Evolutionary conservation across 495 filamentous ascomycete species (phyloP), one percentile per base, ranked within the genome.

Genomic region (Diplogelasinospora grovesii): DNA sequence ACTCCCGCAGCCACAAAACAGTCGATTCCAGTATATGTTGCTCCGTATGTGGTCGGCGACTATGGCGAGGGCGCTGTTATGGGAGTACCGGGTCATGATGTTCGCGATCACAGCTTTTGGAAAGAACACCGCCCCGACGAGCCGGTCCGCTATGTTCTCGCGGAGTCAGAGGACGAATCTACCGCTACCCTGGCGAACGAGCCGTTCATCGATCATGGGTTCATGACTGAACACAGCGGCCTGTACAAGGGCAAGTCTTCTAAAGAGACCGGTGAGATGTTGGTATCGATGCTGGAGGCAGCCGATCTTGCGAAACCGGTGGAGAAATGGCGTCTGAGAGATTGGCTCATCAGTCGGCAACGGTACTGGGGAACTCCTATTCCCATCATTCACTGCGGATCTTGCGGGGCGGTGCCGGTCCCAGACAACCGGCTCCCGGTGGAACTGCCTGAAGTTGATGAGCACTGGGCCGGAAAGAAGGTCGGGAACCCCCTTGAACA

Each of bases 321-420:
- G 5, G 79, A 83, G 30, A 83, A 74, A 30, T 89, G 86, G 85
- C 75, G 81, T 15, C 66, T 95, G 19, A 64, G 85, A 39, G 88
- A 95, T 53, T 95, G 88, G 88, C 59, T 95, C 37, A 81, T 95
- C 41, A 90, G 85, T 49, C 74, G 88, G 15, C 88, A 95, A 55
- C 70, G 88, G 38, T 93, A 92, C 57, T 95, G 88, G 88, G 88
- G 88, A 2, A 77, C 86, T 2, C 88, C 88, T 1, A 94, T 95
- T 42, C 88, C 88, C 10, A 86, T 95, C 41, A 77, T 94, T 18
- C 87, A 95, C 63, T 95, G 88, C 50, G 58, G 56, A 14, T 69
- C 69, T 9, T 95, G 88, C 58, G 88, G 88, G 11, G 62, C 80
- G 3, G 83, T 92, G 2, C 82, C 86, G 0, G 88, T 95, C 1